Evolutionary conservation across 805 yeast species (phyloP).

Genomic region (Candida krabiensis): DNA sequence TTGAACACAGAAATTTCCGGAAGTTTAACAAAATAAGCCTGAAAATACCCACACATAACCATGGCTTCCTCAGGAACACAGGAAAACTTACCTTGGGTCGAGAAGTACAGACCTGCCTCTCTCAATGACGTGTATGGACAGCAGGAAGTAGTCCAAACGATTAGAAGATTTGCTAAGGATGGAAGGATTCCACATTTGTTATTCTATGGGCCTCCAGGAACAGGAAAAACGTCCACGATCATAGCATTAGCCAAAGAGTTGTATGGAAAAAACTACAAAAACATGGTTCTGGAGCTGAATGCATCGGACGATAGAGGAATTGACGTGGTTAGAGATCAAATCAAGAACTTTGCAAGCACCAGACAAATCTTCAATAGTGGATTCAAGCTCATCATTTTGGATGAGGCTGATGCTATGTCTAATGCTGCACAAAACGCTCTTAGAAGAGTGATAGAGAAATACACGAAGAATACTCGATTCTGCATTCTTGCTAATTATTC

Average conservation of each 20-base stretch:
- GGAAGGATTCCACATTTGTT: conserved; percentile 87
- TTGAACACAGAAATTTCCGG: too few relatives aligned
- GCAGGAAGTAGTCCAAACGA: conserved; percentile 78
- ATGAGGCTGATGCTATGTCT: conserved; percentile 96
- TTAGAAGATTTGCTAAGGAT: conserved; percentile 78
- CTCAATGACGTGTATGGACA: conserved; percentile 93
- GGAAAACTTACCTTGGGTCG: conserved; percentile 84
- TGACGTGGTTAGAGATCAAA: conserved; percentile 95
- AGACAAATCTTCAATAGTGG: conserved; percentile 87
- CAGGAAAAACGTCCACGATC: conserved; percentile 89
- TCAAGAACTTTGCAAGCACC: conserved; percentile 94
- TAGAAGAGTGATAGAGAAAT: conserved; percentile 84
- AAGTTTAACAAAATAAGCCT: too few relatives aligned
- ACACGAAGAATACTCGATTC: conserved; percentile 91
- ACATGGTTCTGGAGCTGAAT: conserved; percentile 92
- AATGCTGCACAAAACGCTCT: conserved; percentile 82
- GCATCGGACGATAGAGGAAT: conserved; percentile 98
- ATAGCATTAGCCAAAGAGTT: conserved; percentile 85
- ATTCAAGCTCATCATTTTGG: conserved; percentile 86
- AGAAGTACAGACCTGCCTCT: conserved; percentile 85
- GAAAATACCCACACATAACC: too few relatives aligned
- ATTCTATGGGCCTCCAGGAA: conserved; percentile 95
- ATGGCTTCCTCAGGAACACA: too few relatives aligned
- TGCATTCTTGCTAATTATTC: conserved; percentile 95
- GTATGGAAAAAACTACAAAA: conserved; percentile 75